Base-by-base conservation (phyloP, 495 filamentous ascomycete genomes). In the Penicillium paradoxum region DNA sequence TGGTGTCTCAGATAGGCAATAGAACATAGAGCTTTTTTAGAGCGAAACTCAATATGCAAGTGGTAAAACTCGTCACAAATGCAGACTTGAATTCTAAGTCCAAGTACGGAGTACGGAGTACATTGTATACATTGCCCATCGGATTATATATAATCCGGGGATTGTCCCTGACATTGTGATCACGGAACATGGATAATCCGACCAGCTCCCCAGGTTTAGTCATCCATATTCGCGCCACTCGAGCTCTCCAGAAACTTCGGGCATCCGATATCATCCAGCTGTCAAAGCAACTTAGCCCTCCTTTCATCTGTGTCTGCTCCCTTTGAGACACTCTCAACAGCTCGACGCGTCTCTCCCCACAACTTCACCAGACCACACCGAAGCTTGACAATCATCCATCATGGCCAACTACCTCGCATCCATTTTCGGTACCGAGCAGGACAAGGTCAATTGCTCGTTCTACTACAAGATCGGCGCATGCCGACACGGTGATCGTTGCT, bases 371-470 rank as follows among this genome's bases (percentile, higher is more conserved):
- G 14, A 6, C 37, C 32, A 32, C n/a, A 6, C 5, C 30, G 15
- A 19, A 27, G 21, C 10, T 32, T 14, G 22, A 37, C 24, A 38
- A 2, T 19, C 43, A 42, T n/a, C 33, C 21, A 75, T 43, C 68
- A 86, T 86, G 82, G 92, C 92, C 69, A 97, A 96, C 83, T 98
- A 97, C 68, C 90, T 98, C 69, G 93, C 93, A 69, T 95, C 90
- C 65, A 98, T 98, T 76, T 98, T 98, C 82, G 93, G 93, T 64
- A 98, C 93, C 7, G 95, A 98, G 78, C 95, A 97, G 70, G 93
- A 98, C 84, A 98, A 97, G 69, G 87, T 79, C 70, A 87, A 87
- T 71, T 87, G 86, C 73, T 84, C 79, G 40, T 90, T 90, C 78
- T 89, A 89, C 79, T 95, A 95, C 84, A 95, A 95, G 76, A 98